Percentiles rank a stretch among this genome's conserved stretches.
phyloP scores from a whole-genome alignment of 1,284 basidiomycete species.

The Tilletia walkeri region DNA sequence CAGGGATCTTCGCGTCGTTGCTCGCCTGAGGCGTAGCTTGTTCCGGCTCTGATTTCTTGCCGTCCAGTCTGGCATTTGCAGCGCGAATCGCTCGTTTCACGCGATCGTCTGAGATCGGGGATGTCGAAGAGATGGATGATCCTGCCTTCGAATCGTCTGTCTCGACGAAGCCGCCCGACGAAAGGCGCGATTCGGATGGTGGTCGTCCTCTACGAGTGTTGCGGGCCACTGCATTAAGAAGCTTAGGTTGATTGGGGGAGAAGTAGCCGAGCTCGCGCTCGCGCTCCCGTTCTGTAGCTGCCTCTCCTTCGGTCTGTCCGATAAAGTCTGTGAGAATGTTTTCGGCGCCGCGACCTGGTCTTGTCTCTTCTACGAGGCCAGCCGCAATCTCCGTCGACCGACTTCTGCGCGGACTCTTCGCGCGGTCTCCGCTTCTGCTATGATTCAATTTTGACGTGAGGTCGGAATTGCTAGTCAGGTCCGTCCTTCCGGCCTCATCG shows the following conservation, averaged over 20 bases:
- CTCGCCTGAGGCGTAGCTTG: too few species aligned
- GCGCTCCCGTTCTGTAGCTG: background rate
- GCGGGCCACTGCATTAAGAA: background rate
- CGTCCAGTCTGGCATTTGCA: too few species aligned
- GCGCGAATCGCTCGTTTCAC: too few species aligned
- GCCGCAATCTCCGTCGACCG: too few species aligned
- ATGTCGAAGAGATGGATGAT: too few species aligned
- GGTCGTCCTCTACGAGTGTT: too few species aligned
- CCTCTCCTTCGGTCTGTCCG: background rate
- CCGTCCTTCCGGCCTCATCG: background rate
- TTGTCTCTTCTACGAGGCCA: background rate
- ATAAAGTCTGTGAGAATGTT: slow-evolving; percentile 2
- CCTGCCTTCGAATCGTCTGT: too few species aligned
- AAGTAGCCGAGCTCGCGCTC: background rate
- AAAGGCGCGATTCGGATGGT: too few species aligned
- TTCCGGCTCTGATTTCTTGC: too few species aligned
- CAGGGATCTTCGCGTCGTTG: too few species aligned
- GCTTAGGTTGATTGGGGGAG: background rate
- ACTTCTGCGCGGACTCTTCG: background rate
- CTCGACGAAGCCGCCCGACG: too few species aligned
- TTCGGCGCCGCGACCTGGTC: background rate
- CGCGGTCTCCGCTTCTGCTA: background rate
- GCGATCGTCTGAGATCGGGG: too few species aligned
- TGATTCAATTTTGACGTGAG: background rate
- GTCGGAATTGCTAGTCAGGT: background rate